A percentile compares a stretch with the other conserved stretches of the same genome.
Conservation (phyloP, 768 basidiomycete genomes). For the Calocybe gangraenosa region DNA sequence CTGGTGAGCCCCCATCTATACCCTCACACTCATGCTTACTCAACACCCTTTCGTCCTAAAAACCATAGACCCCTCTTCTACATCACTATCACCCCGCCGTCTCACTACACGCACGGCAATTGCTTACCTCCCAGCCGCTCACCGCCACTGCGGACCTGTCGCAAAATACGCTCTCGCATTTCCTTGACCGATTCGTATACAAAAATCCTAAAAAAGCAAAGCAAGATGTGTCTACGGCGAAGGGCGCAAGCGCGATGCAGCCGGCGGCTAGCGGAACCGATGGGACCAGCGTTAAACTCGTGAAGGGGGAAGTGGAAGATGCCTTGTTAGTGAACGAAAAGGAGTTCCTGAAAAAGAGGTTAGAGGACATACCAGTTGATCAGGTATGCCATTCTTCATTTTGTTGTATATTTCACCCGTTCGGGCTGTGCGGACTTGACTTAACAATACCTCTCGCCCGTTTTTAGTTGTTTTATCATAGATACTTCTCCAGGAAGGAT, state of each 20-base stretch:
- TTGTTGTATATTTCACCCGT: not conserved
- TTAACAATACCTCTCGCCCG: not conserved
- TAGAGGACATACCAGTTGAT: slow-evolving; percentile 78
- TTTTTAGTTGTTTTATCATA: slow-evolving; percentile 81
- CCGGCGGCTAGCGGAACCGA: slow-evolving; percentile 72
- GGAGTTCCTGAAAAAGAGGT: slow-evolving; percentile 64
- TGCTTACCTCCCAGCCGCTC: slow-evolving; percentile 67
- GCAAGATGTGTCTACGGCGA: slow-evolving; percentile 33
- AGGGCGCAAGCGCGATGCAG: slow-evolving; percentile 94
- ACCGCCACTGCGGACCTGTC: slow-evolving; percentile 86
- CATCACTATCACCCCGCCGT: slow-evolving; percentile 90
- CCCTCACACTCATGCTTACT: not conserved
- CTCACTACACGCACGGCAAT: slow-evolving; percentile 79
- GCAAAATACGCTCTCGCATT: slow-evolving; percentile 89
- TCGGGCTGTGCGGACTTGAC: not conserved
- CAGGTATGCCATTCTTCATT: slow-evolving; percentile 50
- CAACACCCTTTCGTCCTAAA: not conserved
- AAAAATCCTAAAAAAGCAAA: slow-evolving; percentile 84
- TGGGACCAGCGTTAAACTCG: slow-evolving; percentile 63
- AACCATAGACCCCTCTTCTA: slow-evolving; percentile 68
- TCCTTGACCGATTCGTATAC: slow-evolving; percentile 96
- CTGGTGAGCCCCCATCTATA: slow-evolving; percentile 49
- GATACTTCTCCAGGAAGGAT: slow-evolving; percentile 76
- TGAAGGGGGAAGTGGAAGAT: slow-evolving; percentile 50
- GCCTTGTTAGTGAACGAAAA: slow-evolving; percentile 65